Evolutionary conservation across 2,329 filamentous ascomycete species (phyloP), one percentile per base, ranked within the genome.

Genomic region (Ceratocystis ficicola): DNA sequence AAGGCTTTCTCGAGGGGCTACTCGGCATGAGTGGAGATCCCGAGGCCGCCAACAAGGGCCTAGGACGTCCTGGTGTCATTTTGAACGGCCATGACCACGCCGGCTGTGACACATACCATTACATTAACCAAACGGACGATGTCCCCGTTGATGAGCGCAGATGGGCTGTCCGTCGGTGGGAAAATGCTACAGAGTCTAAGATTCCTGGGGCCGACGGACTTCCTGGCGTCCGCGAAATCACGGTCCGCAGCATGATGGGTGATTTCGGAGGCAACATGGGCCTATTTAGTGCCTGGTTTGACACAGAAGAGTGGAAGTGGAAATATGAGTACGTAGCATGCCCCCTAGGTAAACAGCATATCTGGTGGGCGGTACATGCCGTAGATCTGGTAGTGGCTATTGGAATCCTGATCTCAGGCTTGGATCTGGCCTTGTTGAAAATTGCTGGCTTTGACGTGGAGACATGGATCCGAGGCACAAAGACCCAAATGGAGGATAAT

Each of bases 231-330:
- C 81, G 93, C 32, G 94, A 99, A 76, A 85, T 97, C 69, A 99
- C 94, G 0, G 88, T 99, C 1, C 86, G 92, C 67, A 96, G 90
- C 75, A 97, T 99, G 91, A 99, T 99, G 94, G 94, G 94, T 66
- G 89, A 89, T 66, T 99, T 88, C 75, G 87, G 85, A n/a, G 94
- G 94, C 22, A 94, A 96, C 73, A 90, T 91, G 0, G 94, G 91
- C 0, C 79, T 99, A 52, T 76, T 99, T 50, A 94, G 88, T 68
- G 81, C 89, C 0, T 99, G 93, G 93, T 97, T 93, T 72, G 90
- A 97, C 73, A 75, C 82, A 66, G 78, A 80, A 1, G 75, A 76
- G 0, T 86, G 84, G 79, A 84, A 88, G 73, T 99, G 94, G 94
- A 81, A 81, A 69, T 89, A 89, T 70, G 89, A 93, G 70, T 94